Evolutionary conservation across 768 basidiomycete genomes (phyloP).

Genomic region (Hygrophorus pudorinus): DNA sequence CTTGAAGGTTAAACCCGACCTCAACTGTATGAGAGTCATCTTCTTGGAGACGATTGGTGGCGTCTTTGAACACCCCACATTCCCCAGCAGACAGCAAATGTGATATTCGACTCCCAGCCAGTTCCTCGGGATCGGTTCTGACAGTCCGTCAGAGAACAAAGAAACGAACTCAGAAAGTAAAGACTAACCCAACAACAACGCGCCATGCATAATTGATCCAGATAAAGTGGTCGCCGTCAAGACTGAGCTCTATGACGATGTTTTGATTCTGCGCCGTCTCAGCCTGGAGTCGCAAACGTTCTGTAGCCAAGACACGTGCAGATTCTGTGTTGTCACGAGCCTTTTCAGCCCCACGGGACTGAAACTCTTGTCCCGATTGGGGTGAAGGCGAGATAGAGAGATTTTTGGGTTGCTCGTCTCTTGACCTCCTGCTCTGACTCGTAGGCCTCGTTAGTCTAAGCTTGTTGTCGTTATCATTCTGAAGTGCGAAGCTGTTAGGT

Average conservation of each 20-base stretch:
- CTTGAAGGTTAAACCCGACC: conserved; percentile 77
- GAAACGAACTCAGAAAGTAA: conserved; percentile 3
- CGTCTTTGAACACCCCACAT: conserved; percentile 75
- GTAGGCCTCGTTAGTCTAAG: conserved; percentile 39
- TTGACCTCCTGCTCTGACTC: conserved; percentile 41
- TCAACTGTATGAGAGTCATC: conserved; percentile 95
- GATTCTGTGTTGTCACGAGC: conserved; percentile 57
- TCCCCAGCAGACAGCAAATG: conserved; percentile 71
- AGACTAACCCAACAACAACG: conserved; percentile 75
- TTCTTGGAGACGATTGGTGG: conserved; percentile 72
- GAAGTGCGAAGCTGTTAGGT: conserved; percentile 35
- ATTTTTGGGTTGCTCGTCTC: conserved; percentile 50
- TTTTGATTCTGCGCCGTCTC: conserved; percentile 95
- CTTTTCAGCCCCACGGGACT: conserved; percentile 31
- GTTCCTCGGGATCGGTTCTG: conserved; percentile 76
- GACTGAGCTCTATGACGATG: conserved; percentile 87
- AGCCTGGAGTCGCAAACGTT: conserved; percentile 80
- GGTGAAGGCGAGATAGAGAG: conserved; percentile 26
- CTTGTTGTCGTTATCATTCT: conserved; percentile 43
- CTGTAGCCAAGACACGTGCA: conserved; percentile 77
- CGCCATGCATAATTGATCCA: conserved; percentile 97
- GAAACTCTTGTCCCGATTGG: conserved; percentile 22
- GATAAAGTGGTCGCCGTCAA: conserved; percentile 90
- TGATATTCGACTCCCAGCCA: conserved; percentile 75
- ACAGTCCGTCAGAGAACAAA: conserved; percentile 11